A percentile compares a stretch with the other conserved stretches of the same genome.
Evolutionary conservation across 2,329 filamentous ascomycete species (phyloP).

Genomic region (Falciphora oryzae): DNA sequence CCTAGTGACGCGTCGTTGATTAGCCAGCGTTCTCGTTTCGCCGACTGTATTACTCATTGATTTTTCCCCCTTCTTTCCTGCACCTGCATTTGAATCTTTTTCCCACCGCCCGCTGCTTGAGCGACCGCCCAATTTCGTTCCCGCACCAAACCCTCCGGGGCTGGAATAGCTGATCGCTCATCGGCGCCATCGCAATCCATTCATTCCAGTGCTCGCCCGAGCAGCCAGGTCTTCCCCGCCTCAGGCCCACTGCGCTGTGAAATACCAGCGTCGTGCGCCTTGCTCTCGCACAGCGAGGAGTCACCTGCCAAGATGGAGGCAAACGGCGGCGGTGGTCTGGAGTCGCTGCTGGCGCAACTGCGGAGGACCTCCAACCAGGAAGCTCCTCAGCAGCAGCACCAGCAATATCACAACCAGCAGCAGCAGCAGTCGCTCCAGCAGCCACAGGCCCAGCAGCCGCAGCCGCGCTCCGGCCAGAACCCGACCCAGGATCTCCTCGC

Average conservation of each 20-base stretch:
- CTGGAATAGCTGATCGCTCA: background rate
- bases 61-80: background rate
- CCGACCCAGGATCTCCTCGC: slow-evolving; percentile 25
- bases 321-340: slow-evolving; percentile 25
- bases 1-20: background rate
- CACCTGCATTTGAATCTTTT: background rate
- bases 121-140: background rate
- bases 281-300: background rate
- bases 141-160: background rate
- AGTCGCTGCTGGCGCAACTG: slow-evolving; percentile 37
- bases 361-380: slow-evolving; percentile 27
- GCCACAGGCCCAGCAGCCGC: background rate
- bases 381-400: slow-evolving; percentile 11
- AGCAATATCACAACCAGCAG: slow-evolving; percentile 12
- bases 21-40: slow-evolving; percentile 4
- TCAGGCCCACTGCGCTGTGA: background rate
- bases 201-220: background rate
- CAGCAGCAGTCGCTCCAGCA: background rate
- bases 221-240: background rate
- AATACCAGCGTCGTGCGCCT: background rate
- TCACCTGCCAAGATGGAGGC: slow-evolving; percentile 20
- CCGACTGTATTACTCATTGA: slow-evolving; percentile 4
- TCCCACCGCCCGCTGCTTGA: slow-evolving; percentile 2
- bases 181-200: background rate
- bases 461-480: slow-evolving; percentile 1